Base-by-base conservation (phyloP, 1,284 basidiomycete species). In the Abortiporus biennis region DNA sequence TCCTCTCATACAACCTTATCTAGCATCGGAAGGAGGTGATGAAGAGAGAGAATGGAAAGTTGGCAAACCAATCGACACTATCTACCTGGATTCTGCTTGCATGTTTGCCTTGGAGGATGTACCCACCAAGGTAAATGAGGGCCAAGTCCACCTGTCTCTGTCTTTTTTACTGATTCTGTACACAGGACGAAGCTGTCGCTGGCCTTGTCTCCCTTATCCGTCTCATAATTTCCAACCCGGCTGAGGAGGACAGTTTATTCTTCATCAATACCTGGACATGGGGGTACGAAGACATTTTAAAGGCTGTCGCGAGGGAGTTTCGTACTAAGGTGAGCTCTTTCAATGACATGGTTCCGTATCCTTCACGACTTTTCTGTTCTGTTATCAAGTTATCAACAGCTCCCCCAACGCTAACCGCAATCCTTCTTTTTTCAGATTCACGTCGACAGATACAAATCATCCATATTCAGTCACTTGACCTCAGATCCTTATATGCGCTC, bases 251-350 rank as follows among this genome's bases (percentile, higher is more conserved):
- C 4, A 84, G 82, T 0, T 69, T 77, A 37, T 95, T 97, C 65
- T 97, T 90, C 65, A 72, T 97, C 48, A 92, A 97, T 52, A 61
- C 76, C 0, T 97, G 94, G 93, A 96, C 92, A 0, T 92, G 87
- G 81, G 93, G 94, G 1, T 92, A 91, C 57, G 90, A 93, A 59
- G 86, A 92, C 35, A 66, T 92, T 13, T 67, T 93, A 22, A 89
- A 90, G 55, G 84, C 73, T 0, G 67, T 95, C 2, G 74, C 84
- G 0, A 63, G 67, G 2, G 64, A 68, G 1, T 94, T 93, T 53
- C 63, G 72, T 27, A 67, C 70, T 31, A 70, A 72, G 62, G 88
- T 87, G 50, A 38, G 59, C 49, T 15, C 6, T 1, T 12, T 6
- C 8, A 4, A 27, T 25, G 6, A 17, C 16, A 4, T 16, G 2